These are phyloP conservation scores for Metschnikowia lachancei DNA, from an alignment of 805 yeast genomes.

Conservation along the genomic window DNA sequence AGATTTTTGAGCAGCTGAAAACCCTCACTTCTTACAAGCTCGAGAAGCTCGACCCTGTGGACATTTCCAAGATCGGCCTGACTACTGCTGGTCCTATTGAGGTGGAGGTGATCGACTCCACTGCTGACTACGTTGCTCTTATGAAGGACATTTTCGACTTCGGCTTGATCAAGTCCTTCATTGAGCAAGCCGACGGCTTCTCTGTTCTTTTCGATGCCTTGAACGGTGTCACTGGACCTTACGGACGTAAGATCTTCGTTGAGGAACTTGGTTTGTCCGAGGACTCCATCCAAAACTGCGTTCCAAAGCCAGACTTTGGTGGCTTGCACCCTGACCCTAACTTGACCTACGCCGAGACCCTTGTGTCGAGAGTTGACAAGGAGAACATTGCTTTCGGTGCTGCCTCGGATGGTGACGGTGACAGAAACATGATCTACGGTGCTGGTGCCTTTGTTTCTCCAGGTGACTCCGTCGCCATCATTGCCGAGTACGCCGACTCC, in stretches of 20 bases:
- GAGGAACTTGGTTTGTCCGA: constrained; percentile 78
- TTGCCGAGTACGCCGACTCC: constrained; percentile 83
- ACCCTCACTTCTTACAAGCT: constrained; percentile 59
- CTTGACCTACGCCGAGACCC: constrained; percentile 85
- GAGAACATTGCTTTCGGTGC: constrained; percentile 91
- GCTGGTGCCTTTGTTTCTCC: constrained; percentile 94
- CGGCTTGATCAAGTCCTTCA: constrained; percentile 68
- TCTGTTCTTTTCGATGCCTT: constrained; percentile 82
- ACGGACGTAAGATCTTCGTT: constrained; percentile 79
- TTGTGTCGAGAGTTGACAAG: constrained; percentile 81
- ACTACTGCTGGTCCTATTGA: constrained; percentile 54
- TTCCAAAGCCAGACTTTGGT: constrained; percentile 88
- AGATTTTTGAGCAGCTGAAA: constrained; percentile 71
- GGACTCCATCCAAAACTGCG: constrained; percentile 70
- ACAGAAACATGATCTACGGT: constrained; percentile 97
- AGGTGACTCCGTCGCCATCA: constrained; percentile 96
- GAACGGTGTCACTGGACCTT: constrained; percentile 97
- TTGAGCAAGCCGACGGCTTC: constrained; percentile 54
- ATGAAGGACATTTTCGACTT: constrained; percentile 87
- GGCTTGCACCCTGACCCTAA: constrained; percentile 98
- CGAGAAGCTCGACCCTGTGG: constrained; percentile 61
- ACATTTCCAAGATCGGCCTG: constrained; percentile 57
- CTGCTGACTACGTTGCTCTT: constrained; percentile 72
- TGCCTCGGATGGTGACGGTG: constrained; percentile 99
- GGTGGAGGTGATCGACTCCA: constrained; percentile 81